These are phyloP conservation scores for Schizochytrium sp. DNA, from an alignment of 108 stramenopile genomes.

Conservation along the genomic window DNA sequence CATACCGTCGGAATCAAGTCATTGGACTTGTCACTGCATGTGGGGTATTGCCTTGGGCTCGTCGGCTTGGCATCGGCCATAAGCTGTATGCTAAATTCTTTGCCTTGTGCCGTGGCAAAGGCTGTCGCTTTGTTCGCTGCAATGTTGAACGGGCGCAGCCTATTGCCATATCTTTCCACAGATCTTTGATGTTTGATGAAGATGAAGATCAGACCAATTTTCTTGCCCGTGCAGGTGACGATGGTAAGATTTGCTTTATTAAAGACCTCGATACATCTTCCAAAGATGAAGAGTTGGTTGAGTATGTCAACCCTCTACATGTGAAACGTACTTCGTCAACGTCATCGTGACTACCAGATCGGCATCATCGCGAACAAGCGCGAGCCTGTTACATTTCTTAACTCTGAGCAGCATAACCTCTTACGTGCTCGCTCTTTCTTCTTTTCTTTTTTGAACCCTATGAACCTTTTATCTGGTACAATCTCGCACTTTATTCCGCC, in stretches of 20 bases:
- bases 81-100: slow-evolving; percentile 24
- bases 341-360: not conserved
- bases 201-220: not conserved
- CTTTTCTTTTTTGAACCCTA: too few relatives aligned
- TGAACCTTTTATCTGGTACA: too few relatives aligned
- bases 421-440: too few relatives aligned
- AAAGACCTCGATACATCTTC: not conserved
- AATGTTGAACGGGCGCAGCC: not conserved
- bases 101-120: not conserved
- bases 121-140: slow-evolving; percentile 41
- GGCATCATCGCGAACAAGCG: too few relatives aligned
- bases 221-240: slow-evolving; percentile 8
- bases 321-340: not conserved
- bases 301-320: slow-evolving; percentile 39
- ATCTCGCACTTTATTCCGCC: too few relatives aligned
- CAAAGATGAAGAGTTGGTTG: slow-evolving; percentile 8
- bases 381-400: too few relatives aligned
- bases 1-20: not conserved
- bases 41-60: slow-evolving; percentile 4
- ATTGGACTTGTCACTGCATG: not conserved
- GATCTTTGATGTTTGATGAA: not conserved
- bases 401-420: too few relatives aligned
- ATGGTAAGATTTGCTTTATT: not conserved
- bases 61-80: not conserved
- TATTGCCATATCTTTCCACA: not conserved